Conservation (phyloP, 345 rosid genomes). For the Rhizophora mangle region DNA sequence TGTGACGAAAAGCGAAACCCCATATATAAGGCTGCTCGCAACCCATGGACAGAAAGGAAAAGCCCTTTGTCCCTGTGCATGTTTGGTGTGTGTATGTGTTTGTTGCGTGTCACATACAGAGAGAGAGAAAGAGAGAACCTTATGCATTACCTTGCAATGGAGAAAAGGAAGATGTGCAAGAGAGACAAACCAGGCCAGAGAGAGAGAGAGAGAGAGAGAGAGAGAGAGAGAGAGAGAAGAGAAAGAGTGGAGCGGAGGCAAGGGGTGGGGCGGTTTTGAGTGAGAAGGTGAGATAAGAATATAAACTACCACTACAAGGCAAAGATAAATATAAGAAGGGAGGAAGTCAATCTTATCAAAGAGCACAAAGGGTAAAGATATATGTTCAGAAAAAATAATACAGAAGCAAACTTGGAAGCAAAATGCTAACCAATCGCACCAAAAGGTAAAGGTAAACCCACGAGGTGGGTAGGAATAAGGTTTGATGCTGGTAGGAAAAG, state of each 20-base stretch:
- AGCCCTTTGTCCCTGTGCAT: no score
- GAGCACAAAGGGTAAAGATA: background rate
- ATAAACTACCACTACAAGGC: background rate
- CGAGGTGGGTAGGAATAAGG: conserved; percentile 25
- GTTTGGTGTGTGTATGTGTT: no score
- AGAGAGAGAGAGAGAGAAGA: conserved; percentile 2
- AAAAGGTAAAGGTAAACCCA: background rate
- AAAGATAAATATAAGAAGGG: background rate
- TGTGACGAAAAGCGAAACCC: no score
- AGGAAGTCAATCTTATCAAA: background rate
- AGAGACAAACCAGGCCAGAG: background rate
- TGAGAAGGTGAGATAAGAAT: conserved; percentile 37
- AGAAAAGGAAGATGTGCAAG: conserved; percentile 31
- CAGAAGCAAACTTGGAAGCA: background rate
- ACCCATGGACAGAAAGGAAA: no score
- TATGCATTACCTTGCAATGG: conserved; percentile 39
- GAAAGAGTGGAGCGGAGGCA: background rate
- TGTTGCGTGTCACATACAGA: background rate
- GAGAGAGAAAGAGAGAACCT: conserved; percentile 11
- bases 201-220: conserved; percentile 9
- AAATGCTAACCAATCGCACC: background rate
- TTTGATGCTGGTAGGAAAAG: conserved; percentile 7
- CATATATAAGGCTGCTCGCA: no score
- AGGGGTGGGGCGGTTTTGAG: conserved; percentile 24
- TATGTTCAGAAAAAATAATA: background rate